Evolutionary conservation across 352 stramenopile species (phyloP).

Genomic region (Globisporangium camurandrum): DNA sequence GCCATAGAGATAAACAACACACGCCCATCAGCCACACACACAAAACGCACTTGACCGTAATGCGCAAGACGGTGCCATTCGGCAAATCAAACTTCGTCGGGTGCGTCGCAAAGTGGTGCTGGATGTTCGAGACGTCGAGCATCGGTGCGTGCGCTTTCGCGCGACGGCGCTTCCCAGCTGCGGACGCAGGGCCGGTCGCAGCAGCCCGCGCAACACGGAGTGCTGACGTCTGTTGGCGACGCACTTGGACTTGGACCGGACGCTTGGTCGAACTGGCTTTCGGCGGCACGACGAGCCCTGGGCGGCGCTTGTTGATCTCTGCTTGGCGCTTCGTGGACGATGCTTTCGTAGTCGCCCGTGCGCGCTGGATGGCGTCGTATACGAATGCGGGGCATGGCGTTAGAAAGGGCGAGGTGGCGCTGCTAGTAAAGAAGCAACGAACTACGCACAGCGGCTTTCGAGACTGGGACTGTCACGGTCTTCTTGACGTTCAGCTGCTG

Average conservation of each 20-base stretch:
- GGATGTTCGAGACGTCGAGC: constrained; percentile 73
- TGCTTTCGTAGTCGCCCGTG: constrained; percentile 33
- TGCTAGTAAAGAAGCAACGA: too few relatives aligned
- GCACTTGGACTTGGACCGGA: constrained; percentile 25
- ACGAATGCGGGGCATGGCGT: too few relatives aligned
- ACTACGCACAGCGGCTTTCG: constrained; percentile 47
- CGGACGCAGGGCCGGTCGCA: constrained; percentile 14
- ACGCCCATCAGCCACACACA: not conserved
- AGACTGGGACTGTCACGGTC: constrained; percentile 53
- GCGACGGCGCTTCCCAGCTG: constrained; percentile 5
- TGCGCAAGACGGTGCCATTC: constrained; percentile 69
- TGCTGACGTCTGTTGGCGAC: constrained; percentile 33
- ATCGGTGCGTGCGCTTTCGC: constrained; percentile 19
- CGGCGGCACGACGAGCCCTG: constrained; percentile 36
- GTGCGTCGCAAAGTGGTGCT: constrained; percentile 67
- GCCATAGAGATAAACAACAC: not conserved
- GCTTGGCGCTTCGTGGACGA: constrained; percentile 55
- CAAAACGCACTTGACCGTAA: constrained; percentile 69
- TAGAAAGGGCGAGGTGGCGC: too few relatives aligned
- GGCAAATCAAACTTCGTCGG: constrained; percentile 77
- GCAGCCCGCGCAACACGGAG: constrained; percentile 21
- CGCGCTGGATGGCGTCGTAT: too few relatives aligned
- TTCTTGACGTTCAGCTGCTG: constrained; percentile 73
- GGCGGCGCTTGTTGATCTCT: constrained; percentile 64
- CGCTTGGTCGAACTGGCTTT: constrained; percentile 15